Evolutionary conservation across 768 basidiomycete species (phyloP).

Genomic region (Lactarius tabidus): DNA sequence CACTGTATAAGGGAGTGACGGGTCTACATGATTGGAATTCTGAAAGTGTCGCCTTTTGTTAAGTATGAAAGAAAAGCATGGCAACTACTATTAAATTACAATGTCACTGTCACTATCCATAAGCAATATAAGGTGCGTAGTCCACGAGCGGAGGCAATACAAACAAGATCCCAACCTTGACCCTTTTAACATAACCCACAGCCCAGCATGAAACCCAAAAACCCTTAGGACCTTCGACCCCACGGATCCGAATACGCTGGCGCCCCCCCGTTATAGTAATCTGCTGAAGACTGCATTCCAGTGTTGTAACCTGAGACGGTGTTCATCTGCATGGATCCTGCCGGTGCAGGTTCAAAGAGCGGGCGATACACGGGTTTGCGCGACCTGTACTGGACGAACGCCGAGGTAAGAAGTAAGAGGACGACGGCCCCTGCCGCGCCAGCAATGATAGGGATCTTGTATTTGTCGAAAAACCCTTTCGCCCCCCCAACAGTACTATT

Average conservation of each 20-base stretch:
- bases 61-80: not conserved
- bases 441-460: constrained; percentile 5
- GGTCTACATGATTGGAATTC: not conserved
- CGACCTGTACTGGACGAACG: not conserved
- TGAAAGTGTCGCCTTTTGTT: not conserved
- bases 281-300: not conserved
- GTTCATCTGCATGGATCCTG: constrained; percentile 13
- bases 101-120: not conserved
- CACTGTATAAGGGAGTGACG: no score
- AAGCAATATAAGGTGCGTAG: not conserved
- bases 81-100: not conserved
- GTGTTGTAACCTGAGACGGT: constrained; percentile 11
- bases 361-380: constrained; percentile 10
- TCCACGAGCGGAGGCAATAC: not conserved
- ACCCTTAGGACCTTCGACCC: not conserved
- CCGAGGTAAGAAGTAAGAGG: not conserved
- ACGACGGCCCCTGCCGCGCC: not conserved
- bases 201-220: not conserved
- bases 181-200: not conserved
- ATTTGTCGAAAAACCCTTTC: constrained; percentile 5
- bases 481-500: no score
- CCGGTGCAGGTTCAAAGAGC: constrained; percentile 7
- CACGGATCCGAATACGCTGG: constrained; percentile 14
- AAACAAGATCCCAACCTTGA: not conserved
- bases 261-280: not conserved